A percentile compares a stretch with the other conserved stretches of the same genome.
Evolutionary conservation across 495 filamentous ascomycete genomes (phyloP).

Genomic region (Thozetella sp.): DNA sequence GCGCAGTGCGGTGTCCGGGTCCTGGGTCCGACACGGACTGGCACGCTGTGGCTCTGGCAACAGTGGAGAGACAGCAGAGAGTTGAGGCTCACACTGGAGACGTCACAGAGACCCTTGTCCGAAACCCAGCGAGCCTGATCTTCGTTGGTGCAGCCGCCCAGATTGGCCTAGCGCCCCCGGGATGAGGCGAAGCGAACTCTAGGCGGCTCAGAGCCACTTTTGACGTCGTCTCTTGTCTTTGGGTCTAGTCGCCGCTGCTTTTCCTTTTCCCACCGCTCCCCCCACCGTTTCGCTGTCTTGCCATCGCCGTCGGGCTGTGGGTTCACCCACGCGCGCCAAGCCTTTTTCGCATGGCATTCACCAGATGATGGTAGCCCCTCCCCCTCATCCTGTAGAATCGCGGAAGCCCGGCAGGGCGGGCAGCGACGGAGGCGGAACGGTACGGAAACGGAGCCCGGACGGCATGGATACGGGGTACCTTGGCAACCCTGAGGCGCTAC

Average conservation of each 20-base stretch:
- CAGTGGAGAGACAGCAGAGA: background rate
- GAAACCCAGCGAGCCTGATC: slow-evolving; percentile 2
- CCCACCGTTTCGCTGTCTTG: background rate
- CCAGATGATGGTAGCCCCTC: too few relatives aligned
- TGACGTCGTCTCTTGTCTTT: background rate
- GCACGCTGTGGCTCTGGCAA: background rate
- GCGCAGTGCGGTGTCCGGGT: background rate
- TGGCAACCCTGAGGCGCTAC: background rate
- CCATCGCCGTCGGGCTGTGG: too few relatives aligned
- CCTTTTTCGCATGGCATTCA: too few relatives aligned
- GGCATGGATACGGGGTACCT: too few relatives aligned
- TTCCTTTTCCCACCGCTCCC: background rate
- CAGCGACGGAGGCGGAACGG: background rate
- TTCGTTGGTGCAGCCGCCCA: background rate
- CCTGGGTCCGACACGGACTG: background rate
- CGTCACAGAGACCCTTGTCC: background rate
- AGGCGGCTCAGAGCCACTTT: slow-evolving; percentile 1
- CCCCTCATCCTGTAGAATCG: too few relatives aligned
- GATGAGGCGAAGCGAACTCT: background rate
- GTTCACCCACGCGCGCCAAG: too few relatives aligned
- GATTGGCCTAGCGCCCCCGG: slow-evolving; percentile 1
- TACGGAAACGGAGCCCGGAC: too few relatives aligned
- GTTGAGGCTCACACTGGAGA: slow-evolving; percentile 1
- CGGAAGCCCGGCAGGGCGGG: background rate
- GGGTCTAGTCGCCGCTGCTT: background rate